phyloP scores from a whole-genome alignment of 139 green algal species.

The Monoraphidium neglectum region DNA sequence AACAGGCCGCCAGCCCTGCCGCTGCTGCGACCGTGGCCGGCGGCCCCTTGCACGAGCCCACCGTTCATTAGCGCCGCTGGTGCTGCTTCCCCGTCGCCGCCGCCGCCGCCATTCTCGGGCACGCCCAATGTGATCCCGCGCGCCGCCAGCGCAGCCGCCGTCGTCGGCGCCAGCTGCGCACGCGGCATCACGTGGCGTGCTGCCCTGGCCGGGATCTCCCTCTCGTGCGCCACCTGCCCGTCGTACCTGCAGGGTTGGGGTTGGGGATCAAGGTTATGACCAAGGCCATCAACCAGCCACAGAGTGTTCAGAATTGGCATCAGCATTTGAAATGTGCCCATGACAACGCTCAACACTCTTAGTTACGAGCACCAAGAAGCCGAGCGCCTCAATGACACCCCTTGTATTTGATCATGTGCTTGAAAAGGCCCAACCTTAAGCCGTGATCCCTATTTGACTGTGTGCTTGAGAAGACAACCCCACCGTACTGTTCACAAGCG shows the following conservation, averaged over 20 bases:
- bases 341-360: background rate
- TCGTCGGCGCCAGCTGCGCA: slow-evolving; percentile 35
- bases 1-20: slow-evolving; percentile 16
- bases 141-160: slow-evolving; percentile 44
- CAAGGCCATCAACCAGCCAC: background rate
- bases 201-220: slow-evolving; percentile 55
- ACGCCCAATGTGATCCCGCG: slow-evolving; percentile 53
- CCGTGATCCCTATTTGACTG: too few relatives aligned
- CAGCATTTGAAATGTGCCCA: background rate
- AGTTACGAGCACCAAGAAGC: too few relatives aligned
- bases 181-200: slow-evolving; percentile 30
- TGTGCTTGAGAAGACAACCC: too few relatives aligned
- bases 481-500: too few relatives aligned
- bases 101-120: slow-evolving; percentile 40
- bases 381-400: background rate
- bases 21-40: background rate
- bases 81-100: background rate
- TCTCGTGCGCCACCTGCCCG: slow-evolving; percentile 64
- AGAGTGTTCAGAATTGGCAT: background rate
- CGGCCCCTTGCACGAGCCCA: background rate
- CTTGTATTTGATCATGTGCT: background rate
- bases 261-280: background rate
- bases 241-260: slow-evolving; percentile 2
- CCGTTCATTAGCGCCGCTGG: background rate
- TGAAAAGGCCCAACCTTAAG: slow-evolving; percentile 29